Percentiles rank a stretch among this genome's conserved stretches.
phyloP scores from a whole-genome alignment of 352 stramenopile genomes.

The Peronospora destructor region DNA sequence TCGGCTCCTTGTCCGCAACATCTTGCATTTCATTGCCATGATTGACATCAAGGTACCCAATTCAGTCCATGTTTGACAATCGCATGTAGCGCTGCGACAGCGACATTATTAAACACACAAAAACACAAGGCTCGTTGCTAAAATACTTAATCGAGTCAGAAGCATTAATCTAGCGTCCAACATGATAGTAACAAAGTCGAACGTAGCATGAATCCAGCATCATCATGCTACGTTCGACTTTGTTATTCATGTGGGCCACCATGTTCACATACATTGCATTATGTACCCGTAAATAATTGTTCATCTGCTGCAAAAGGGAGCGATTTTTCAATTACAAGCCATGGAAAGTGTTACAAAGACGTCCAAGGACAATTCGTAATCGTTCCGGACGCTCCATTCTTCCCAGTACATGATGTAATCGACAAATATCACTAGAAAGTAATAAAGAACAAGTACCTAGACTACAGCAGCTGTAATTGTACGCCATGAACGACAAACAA shows the following conservation, averaged over 20 bases:
- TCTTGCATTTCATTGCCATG: constrained; percentile 84
- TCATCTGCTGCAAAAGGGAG: constrained; percentile 33
- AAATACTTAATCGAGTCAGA: too few species aligned
- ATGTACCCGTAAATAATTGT: constrained; percentile 57
- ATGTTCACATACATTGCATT: constrained; percentile 49
- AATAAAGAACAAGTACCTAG: constrained; percentile 31
- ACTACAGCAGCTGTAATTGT: constrained; percentile 21
- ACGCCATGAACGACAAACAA: constrained; percentile 30
- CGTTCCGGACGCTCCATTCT: constrained; percentile 49
- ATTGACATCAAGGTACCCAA: constrained; percentile 73
- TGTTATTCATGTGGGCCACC: constrained; percentile 38
- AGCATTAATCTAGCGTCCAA: too few species aligned
- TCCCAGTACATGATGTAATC: constrained; percentile 34
- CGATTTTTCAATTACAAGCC: constrained; percentile 18
- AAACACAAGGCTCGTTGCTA: too few species aligned
- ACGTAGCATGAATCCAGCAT: constrained; percentile 37
- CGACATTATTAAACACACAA: constrained; percentile 96
- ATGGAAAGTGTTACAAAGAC: constrained; percentile 28
- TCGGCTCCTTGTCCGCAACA: constrained; percentile 22
- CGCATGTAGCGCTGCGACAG: constrained; percentile 89
- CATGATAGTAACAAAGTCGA: too few species aligned
- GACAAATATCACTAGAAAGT: constrained; percentile 47
- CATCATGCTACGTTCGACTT: constrained; percentile 57
- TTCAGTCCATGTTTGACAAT: constrained; percentile 51
- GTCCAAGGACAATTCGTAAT: constrained; percentile 37